Evolutionary conservation across 2,329 filamentous ascomycete genomes (phyloP).

Genomic region (Hysterium pulicare): DNA sequence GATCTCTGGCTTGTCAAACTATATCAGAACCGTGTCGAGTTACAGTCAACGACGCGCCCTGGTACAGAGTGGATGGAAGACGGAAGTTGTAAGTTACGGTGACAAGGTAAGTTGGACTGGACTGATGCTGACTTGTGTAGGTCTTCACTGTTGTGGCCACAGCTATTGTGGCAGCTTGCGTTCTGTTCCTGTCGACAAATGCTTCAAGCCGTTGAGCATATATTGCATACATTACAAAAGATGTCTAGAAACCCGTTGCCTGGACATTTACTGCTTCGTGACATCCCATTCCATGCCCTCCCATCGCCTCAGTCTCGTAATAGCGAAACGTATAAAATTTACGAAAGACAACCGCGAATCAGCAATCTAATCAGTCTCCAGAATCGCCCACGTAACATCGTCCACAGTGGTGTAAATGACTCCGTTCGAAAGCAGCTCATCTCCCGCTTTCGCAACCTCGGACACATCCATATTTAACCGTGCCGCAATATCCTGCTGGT

Average conservation of each 20-base stretch:
- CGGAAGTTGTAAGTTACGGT: constrained; percentile 66
- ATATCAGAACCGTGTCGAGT: constrained; percentile 76
- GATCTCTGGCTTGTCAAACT: constrained; percentile 75
- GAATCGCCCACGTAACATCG: constrained; percentile 84
- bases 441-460: constrained; percentile 73
- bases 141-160: constrained; percentile 39
- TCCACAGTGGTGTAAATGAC: constrained; percentile 88
- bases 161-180: constrained; percentile 40
- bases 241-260: too few species aligned
- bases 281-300: too few species aligned
- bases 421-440: constrained; percentile 72
- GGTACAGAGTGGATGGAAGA: constrained; percentile 92
- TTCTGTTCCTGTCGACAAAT: constrained; percentile 41
- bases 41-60: constrained; percentile 77
- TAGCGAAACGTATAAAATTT: too few species aligned
- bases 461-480: constrained; percentile 62
- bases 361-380: constrained; percentile 62
- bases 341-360: too few species aligned
- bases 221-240: not conserved
- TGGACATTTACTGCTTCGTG: too few species aligned
- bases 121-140: constrained; percentile 10
- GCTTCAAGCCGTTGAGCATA: constrained; percentile 12
- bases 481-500: constrained; percentile 72
- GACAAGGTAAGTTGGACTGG: too few species aligned
- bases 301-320: too few species aligned